Conservation (phyloP, 129 eudicot species). For the Kitagawia praeruptora region DNA sequence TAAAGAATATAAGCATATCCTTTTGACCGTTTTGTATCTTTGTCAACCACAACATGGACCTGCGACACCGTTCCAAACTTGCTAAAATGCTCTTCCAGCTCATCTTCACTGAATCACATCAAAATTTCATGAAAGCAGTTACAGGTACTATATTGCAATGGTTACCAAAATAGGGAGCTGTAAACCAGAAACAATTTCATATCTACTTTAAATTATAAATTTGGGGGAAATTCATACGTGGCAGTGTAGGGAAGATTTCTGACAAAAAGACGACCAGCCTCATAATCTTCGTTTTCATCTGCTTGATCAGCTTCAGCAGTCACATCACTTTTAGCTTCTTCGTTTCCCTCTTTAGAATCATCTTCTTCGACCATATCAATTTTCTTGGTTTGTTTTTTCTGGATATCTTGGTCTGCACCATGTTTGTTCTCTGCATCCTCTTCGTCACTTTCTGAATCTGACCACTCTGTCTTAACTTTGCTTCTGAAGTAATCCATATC, state of each 20-base stretch:
- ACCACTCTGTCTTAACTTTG: constrained; percentile 76
- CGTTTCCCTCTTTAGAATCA: constrained; percentile 22
- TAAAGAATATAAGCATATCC: constrained; percentile 74
- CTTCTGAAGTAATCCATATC: constrained; percentile 87
- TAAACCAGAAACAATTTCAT: constrained; percentile 2
- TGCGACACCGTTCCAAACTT: constrained; percentile 57
- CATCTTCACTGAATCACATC: constrained; percentile 67
- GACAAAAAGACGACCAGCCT: constrained; percentile 84
- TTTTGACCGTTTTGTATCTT: constrained; percentile 81
- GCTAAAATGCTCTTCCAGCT: constrained; percentile 64
- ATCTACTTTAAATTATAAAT: background rate
- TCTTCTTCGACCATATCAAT: constrained; percentile 16
- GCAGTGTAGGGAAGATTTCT: constrained; percentile 87
- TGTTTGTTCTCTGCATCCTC: constrained; percentile 17
- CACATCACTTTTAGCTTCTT: constrained; percentile 24
- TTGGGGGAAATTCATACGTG: constrained; percentile 37
- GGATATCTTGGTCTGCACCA: constrained; percentile 8
- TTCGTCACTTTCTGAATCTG: constrained; percentile 55
- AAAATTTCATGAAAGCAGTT: constrained; percentile 9
- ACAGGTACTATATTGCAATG: background rate
- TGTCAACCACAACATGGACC: constrained; percentile 82
- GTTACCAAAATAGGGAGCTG: background rate
- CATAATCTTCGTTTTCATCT: constrained; percentile 43
- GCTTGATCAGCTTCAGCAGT: constrained; percentile 31
- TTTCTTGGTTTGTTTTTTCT: background rate